Evolutionary conservation across 495 filamentous ascomycete genomes (phyloP).

Genomic region (Penicillium lividum): DNA sequence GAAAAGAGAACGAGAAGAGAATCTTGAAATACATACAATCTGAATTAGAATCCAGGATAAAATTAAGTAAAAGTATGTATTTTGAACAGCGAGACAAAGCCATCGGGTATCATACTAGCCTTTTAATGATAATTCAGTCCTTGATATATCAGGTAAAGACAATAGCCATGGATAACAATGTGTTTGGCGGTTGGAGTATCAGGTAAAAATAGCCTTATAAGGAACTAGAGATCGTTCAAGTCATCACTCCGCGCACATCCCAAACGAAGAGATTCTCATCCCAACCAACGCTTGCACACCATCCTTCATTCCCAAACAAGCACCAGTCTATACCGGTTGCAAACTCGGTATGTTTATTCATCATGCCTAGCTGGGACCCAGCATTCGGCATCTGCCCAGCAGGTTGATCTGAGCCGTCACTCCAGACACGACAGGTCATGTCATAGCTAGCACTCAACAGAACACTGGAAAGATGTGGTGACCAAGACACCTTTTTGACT

Average conservation of each 20-base stretch:
- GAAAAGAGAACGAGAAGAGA: not conserved
- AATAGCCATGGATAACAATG: too few species aligned
- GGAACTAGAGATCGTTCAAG: conserved; percentile 21
- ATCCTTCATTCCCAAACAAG: conserved; percentile 90
- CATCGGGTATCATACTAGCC: too few species aligned
- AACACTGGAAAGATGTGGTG: conserved; percentile 83
- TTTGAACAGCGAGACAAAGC: too few species aligned
- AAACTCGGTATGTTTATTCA: conserved; percentile 94
- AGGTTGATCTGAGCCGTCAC: conserved; percentile 52
- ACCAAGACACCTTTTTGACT: conserved; percentile 81
- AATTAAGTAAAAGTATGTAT: too few species aligned
- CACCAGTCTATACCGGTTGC: conserved; percentile 98
- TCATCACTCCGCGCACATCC: conserved; percentile 77
- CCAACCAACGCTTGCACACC: conserved; percentile 93
- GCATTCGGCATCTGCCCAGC: too few species aligned
- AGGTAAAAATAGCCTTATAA: not conserved
- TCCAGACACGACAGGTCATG: conserved; percentile 96
- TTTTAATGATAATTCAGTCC: too few species aligned
- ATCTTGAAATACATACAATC: too few species aligned
- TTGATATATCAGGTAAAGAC: too few species aligned
- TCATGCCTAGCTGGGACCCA: conserved; percentile 61
- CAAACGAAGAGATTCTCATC: conserved; percentile 88
- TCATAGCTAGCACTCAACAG: conserved; percentile 90
- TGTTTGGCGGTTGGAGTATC: not conserved
- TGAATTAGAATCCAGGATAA: too few species aligned